phyloP scores from a whole-genome alignment of 2,329 filamentous ascomycete genomes.

The Fusarium tjaetaba region DNA sequence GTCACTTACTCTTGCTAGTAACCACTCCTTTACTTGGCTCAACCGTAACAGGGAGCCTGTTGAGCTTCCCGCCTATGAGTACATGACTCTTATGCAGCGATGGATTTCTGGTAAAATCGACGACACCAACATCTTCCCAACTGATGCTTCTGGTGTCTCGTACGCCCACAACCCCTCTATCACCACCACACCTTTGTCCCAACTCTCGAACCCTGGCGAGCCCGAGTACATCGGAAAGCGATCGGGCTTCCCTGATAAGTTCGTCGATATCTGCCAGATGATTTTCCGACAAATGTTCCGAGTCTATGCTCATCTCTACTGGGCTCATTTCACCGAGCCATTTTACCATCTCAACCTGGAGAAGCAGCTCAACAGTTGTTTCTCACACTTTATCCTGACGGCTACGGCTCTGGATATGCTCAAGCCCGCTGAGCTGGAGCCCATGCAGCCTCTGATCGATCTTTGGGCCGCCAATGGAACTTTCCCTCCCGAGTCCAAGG shows the following conservation, averaged over 20 bases:
- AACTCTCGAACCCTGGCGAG: slow-evolving; percentile 70
- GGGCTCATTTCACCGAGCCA: slow-evolving; percentile 88
- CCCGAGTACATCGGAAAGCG: slow-evolving; percentile 87
- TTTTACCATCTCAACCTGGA: slow-evolving; percentile 85
- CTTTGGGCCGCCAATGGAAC: slow-evolving; percentile 91
- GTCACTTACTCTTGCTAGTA: slow-evolving; percentile 56
- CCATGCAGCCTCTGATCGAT: slow-evolving; percentile 94
- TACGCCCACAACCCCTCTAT: slow-evolving; percentile 71
- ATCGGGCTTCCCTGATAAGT: slow-evolving; percentile 91
- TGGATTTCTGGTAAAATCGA: slow-evolving; percentile 98
- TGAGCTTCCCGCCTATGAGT: slow-evolving; percentile 90
- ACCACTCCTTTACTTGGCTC: slow-evolving; percentile 96
- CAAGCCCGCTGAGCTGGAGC: slow-evolving; percentile 89
- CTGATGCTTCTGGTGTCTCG: slow-evolving; percentile 77
- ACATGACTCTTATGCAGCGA: slow-evolving; percentile 94
- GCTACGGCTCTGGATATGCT: slow-evolving; percentile 85
- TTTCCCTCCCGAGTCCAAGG: slow-evolving; percentile 79
- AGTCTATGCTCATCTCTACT: slow-evolving; percentile 97
- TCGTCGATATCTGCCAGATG: slow-evolving; percentile 88
- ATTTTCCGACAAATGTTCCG: slow-evolving; percentile 99
- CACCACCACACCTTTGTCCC: slow-evolving; percentile 67
- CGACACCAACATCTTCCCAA: slow-evolving; percentile 89
- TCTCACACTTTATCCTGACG: slow-evolving; percentile 84
- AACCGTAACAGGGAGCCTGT: slow-evolving; percentile 88
- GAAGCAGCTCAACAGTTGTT: slow-evolving; percentile 87